Base-by-base conservation (phyloP, 305 asterid genomes). In the Solanum aculeatissimum region DNA sequence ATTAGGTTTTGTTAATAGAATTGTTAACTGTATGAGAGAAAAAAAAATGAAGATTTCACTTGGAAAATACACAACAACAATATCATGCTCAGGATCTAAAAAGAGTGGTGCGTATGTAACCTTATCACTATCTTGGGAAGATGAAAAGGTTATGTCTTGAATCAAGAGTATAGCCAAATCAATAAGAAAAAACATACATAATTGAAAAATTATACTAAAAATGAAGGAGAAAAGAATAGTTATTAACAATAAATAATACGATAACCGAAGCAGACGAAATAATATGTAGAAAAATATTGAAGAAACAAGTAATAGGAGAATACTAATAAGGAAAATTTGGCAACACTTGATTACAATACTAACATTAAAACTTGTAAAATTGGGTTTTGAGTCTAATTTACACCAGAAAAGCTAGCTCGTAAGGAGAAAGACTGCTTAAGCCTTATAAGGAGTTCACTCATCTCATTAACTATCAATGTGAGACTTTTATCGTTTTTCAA, bases 31-130 rank as follows among this genome's bases (percentile, higher is more conserved):
- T 7, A 2, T 0, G 25, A 55, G 13, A 2, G 19, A 8, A 19
- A 19, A 8, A 35, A 8, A 35, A 35, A 68, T 8, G 14, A 68
- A 68, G 2, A 2, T 68, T 10, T 9, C 16, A 18, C 14, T 18
- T 68, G 16, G 15, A 32, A n/a, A 68, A 68, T 57, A 57, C 2
- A 4, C 2, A 4, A 57, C 6, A 57, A 58, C 3, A 21, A 1
- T 4, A 58, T 4, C 65, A 21, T 10, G 11, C 21, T 0, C 11
- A 0, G 0, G 1, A 0, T n/a, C 2, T 1, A n/a, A 2, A n/a
- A n/a, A 57, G 7, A 0, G 9, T 0, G 6, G 0, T 9, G 27
- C n/a, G 1, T 57, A n/a, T n/a, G 65, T 3, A 57, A 0, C 2
- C 7, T 9, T n/a, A 4, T 23, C 0, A 13, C 32, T 21, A 21